Evolutionary conservation across 805 yeast species (phyloP), one percentile per base, ranked within the genome.

Genomic region (Starmera dryadoides): DNA sequence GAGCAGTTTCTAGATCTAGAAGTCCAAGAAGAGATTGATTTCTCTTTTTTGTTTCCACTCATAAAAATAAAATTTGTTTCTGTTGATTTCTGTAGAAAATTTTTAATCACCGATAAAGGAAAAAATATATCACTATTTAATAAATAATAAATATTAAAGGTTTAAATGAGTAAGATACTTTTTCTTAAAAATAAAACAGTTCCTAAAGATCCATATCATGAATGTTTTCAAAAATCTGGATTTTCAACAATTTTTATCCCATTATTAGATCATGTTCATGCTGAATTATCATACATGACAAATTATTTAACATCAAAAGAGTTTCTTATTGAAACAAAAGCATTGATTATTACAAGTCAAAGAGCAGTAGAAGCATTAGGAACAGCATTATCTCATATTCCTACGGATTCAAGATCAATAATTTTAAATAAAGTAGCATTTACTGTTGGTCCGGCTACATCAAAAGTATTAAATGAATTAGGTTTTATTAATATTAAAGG

Each of bases 361-460:
- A 60, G 98, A 47, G 95, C 96, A 2, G 95, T 89, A 0, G 96
- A 89, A 49, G 80, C 86, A 5, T 59, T 87, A 11, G 74, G 73
- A 30, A 56, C 73, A 12, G 60, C 81, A 6, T 36, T 60, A 2
- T 50, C 60, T 8, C 26, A 33, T 1, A 42, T 62, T 11, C 16
- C 50, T 2, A 35, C 33, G 0, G 49, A 35, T 1, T 43, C 35
- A 8, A 54, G 42, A 40, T 48, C 55, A 7, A 39, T 36, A 1
- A 62, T 79, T 1, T 54, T 75, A 6, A 39, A 46, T 3, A 78
- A 77, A 48, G 74, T 79, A 0, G 81, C 82, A 0, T 91, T 79
- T 53, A 86, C 96, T 0, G 96, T 91, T 6, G 98, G 98, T 0
- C 96, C 96, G 1, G 88, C 95, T 0, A 91, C 98, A 0, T 73